Evolutionary conservation across 2,329 filamentous ascomycete genomes (phyloP).

Genomic region (Fusarium tanahbumbuense): DNA sequence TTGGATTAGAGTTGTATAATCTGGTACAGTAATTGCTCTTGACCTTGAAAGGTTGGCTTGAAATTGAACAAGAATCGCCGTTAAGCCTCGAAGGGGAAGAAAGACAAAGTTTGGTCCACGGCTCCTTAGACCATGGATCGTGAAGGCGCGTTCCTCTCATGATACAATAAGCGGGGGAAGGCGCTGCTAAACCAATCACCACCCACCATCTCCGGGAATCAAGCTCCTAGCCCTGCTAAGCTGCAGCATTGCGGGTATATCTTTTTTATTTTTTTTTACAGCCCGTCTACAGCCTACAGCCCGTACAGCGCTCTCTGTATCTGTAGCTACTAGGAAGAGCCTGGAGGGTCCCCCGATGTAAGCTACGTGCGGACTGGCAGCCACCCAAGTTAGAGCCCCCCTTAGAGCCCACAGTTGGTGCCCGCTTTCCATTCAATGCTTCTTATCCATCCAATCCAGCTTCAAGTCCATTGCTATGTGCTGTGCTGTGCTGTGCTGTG

Average conservation of each 20-base stretch:
- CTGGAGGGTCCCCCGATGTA: conserved; percentile 1
- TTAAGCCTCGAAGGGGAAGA: conserved; percentile 42
- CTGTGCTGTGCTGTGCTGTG: conserved; percentile 8
- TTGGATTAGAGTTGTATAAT: conserved; percentile 1
- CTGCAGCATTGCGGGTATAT: conserved; percentile 31
- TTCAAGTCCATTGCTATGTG: not conserved
- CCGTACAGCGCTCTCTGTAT: conserved; percentile 14
- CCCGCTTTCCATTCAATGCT: not conserved
- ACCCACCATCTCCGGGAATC: conserved; percentile 35
- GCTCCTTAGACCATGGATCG: conserved; percentile 26
- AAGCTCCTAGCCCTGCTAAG: conserved; percentile 43
- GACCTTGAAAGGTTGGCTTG: conserved; percentile 18
- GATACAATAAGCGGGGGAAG: conserved; percentile 55
- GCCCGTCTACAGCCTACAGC: not conserved
- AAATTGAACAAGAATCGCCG: conserved; percentile 31
- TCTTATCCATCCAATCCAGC: conserved; percentile 1
- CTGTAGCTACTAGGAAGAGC: not conserved
- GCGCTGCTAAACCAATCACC: conserved; percentile 48
- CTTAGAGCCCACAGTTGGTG: conserved; percentile 2
- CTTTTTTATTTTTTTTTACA: not conserved
- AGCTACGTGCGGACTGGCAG: conserved; percentile 7
- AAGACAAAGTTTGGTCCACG: conserved; percentile 45
- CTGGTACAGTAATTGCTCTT: not conserved
- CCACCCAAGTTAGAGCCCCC: conserved; percentile 1
- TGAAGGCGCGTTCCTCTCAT: conserved; percentile 50